phyloP scores from a whole-genome alignment of 176 grass and related monocot species.

The Chrysopogon serrulatus region DNA sequence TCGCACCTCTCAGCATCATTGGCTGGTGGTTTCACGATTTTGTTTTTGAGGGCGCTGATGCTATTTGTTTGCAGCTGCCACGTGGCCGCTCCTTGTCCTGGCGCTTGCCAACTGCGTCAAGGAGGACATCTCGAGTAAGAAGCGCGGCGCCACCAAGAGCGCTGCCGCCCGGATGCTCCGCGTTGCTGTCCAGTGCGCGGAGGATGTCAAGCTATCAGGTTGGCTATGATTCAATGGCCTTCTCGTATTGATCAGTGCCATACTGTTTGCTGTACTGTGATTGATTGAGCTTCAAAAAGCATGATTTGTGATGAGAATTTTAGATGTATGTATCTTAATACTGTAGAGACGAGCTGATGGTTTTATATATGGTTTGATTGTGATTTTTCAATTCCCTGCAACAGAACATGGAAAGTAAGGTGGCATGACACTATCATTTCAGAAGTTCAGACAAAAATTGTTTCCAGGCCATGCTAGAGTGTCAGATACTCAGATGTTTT shows the following conservation, averaged over 20 bases:
- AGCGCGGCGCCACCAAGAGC: conserved; percentile 51
- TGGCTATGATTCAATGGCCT: background rate
- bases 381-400: background rate
- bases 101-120: conserved; percentile 44
- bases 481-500: background rate
- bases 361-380: background rate
- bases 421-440: background rate
- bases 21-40: background rate
- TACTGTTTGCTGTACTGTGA: background rate
- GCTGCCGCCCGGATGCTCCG: conserved; percentile 66
- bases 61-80: conserved; percentile 51
- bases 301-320: background rate
- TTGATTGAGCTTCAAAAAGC: background rate
- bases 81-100: conserved; percentile 66
- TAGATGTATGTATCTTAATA: background rate
- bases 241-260: background rate
- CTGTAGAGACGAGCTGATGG: background rate
- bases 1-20: background rate
- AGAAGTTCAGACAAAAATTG: background rate
- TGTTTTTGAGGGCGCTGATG: background rate
- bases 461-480: background rate
- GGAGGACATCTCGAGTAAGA: conserved; percentile 56
- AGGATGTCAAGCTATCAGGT: conserved; percentile 66
- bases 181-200: conserved; percentile 44
- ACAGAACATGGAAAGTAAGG: background rate